phyloP scores from a whole-genome alignment of 2,329 filamentous ascomycete species.

The Aspergillus tubingensis region DNA sequence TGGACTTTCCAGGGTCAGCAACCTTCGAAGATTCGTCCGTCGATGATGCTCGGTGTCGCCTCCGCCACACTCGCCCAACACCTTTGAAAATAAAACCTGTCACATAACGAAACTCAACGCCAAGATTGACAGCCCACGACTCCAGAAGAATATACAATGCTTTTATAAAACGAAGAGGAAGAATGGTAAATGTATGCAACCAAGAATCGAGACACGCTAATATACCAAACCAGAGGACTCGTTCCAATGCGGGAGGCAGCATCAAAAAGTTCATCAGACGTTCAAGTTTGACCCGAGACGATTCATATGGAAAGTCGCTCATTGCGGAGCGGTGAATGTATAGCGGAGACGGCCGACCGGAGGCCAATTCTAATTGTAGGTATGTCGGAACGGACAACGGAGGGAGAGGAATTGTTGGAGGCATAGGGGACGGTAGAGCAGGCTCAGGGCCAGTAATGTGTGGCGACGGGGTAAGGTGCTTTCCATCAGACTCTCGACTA shows the following conservation, averaged over 20 bases:
- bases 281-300: constrained; percentile 87
- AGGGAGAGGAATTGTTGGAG: constrained; percentile 59
- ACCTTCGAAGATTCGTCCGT: constrained; percentile 18
- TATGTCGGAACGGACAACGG: constrained; percentile 66
- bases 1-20: constrained; percentile 25
- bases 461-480: constrained; percentile 29
- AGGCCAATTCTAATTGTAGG: constrained; percentile 65
- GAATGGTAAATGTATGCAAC: constrained; percentile 94
- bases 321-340: constrained; percentile 62
- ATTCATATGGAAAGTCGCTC: constrained; percentile 78
- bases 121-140: constrained; percentile 75
- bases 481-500: constrained; percentile 36
- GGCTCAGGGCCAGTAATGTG: constrained; percentile 36
- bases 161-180: constrained; percentile 83
- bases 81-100: constrained; percentile 77
- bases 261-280: constrained; percentile 85
- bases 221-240: constrained; percentile 82
- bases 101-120: constrained; percentile 71
- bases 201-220: constrained; percentile 92
- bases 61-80: constrained; percentile 75
- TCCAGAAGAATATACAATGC: constrained; percentile 73
- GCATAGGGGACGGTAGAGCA: constrained; percentile 49
- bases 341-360: constrained; percentile 60
- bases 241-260: constrained; percentile 78
- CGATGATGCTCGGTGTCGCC: constrained; percentile 38